Percentiles rank a stretch among this genome's conserved stretches.
These are phyloP conservation scores for apple (Malus domestica) DNA, from an alignment of 306 rosid genomes.

Conservation along the genomic window ASM211411v1 NC_041793.1:30213001-30213500, in stretches of 20 bases:
- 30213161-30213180: conserved; percentile 80
- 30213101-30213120: not conserved
- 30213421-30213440: conserved; percentile 55
- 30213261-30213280: conserved; percentile 58
- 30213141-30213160: not conserved
- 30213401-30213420: conserved; percentile 73
- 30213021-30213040: conserved; percentile 67
- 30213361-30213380: not conserved
- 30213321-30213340: conserved; percentile 2
- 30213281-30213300: conserved; percentile 9
- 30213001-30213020: conserved; percentile 74
- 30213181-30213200: conserved; percentile 64
- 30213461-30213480: conserved; percentile 69
- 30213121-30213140: not conserved
- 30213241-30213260: conserved; percentile 69
- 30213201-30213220: conserved; percentile 62
- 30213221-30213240: conserved; percentile 72
- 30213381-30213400: conserved; percentile 69
- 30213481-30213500: conserved; percentile 69
- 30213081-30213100: not conserved
- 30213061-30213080: not conserved
- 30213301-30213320: not conserved
- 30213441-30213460: conserved; percentile 68
- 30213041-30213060: conserved; percentile 64
- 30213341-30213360: conserved; percentile 1